Conservation (phyloP, 768 basidiomycete genomes). For the Lentinula lateritia region DNA sequence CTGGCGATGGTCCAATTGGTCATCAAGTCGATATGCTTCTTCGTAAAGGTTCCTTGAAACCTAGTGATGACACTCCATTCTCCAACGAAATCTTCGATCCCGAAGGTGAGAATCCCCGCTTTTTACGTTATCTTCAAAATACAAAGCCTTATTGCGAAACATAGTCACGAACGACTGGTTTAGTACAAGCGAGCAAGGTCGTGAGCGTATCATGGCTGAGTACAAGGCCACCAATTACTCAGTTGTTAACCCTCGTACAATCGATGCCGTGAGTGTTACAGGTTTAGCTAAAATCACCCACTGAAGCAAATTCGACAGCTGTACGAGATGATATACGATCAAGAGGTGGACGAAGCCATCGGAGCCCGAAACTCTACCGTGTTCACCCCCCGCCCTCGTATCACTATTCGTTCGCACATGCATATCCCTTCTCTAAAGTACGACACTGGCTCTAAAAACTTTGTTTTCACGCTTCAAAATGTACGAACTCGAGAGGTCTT, state of each 20-base stretch:
- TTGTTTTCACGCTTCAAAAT: slow-evolving; percentile 22
- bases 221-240: slow-evolving; percentile 49
- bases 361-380: slow-evolving; percentile 22
- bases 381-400: slow-evolving; percentile 19
- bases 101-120: slow-evolving; percentile 20
- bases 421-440: slow-evolving; percentile 26
- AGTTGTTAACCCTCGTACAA: slow-evolving; percentile 43
- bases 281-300: not conserved
- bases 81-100: slow-evolving; percentile 54
- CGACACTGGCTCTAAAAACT: slow-evolving; percentile 25
- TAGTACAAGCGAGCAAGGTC: not conserved
- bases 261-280: slow-evolving; percentile 27
- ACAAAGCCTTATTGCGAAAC: too few species aligned
- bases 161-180: not conserved
- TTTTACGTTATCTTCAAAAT: not conserved
- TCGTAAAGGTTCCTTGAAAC: slow-evolving; percentile 43
- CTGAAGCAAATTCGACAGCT: slow-evolving; percentile 24
- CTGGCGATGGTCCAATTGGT: slow-evolving; percentile 6
- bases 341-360: slow-evolving; percentile 40
- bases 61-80: slow-evolving; percentile 48
- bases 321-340: slow-evolving; percentile 46
- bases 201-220: slow-evolving; percentile 19
- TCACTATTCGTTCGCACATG: slow-evolving; percentile 32
- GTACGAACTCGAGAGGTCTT: slow-evolving; percentile 10
- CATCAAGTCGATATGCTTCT: slow-evolving; percentile 47